Percentiles rank a stretch among this genome's conserved stretches.
Conservation (phyloP, 208 protist species). For the Trichomonas vaginalis region DNA sequence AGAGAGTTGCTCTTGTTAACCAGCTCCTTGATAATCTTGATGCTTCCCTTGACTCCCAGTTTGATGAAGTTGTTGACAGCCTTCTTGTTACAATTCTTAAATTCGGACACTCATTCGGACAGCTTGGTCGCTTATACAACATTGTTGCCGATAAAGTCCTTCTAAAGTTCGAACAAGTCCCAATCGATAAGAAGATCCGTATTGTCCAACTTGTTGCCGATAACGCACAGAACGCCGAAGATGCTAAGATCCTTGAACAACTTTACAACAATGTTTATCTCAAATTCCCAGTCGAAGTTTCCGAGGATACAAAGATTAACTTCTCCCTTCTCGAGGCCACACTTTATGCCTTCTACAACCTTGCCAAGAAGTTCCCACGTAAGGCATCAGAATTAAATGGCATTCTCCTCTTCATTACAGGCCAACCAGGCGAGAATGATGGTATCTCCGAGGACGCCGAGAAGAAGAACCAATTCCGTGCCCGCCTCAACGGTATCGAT, state of each 20-base stretch:
- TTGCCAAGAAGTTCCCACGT: neutral
- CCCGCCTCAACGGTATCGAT: neutral
- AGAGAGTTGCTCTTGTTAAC: neutral
- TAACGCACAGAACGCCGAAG: neutral
- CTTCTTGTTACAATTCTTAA: neutral
- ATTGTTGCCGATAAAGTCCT: neutral
- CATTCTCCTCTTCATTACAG: neutral
- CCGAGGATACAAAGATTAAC: neutral
- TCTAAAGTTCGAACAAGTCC: neutral
- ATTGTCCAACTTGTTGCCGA: neutral
- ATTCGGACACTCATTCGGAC: neutral
- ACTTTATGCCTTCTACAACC: neutral
- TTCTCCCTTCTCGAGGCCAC: neutral
- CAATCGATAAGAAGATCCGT: neutral
- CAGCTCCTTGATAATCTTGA: neutral
- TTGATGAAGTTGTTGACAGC: neutral
- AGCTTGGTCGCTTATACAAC: neutral
- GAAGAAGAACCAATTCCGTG: neutral
- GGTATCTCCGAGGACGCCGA: neutral
- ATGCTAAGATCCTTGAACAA: neutral
- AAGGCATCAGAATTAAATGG: neutral
- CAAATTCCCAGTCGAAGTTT: neutral
- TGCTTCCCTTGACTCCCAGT: neutral
- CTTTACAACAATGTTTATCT: neutral
- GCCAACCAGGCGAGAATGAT: neutral